Evolutionary conservation across 1,284 basidiomycete species (phyloP).

Genomic region (Leccinum fuscescens): DNA sequence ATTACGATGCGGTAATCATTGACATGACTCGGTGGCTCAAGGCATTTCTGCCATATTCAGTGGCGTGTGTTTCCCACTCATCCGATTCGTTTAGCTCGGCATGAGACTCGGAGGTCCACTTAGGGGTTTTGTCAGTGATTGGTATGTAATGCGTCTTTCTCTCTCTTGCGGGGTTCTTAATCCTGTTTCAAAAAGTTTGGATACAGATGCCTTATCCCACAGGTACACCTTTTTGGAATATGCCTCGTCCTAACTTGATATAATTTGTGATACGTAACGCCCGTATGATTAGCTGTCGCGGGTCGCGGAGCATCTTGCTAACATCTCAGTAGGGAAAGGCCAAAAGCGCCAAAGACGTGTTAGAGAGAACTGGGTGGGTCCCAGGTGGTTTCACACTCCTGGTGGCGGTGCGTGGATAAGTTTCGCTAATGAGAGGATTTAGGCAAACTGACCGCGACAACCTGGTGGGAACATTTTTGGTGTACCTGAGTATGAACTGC

Average conservation of each 20-base stretch:
- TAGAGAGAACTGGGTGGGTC: slow-evolving; percentile 61
- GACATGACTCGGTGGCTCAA: slow-evolving; percentile 53
- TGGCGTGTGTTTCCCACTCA: slow-evolving; percentile 48
- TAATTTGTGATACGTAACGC: slow-evolving; percentile 60
- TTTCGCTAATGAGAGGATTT: slow-evolving; percentile 5
- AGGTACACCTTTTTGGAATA: slow-evolving; percentile 64
- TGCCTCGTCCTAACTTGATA: slow-evolving; percentile 51
- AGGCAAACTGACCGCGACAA: slow-evolving; percentile 25
- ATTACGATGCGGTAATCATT: slow-evolving; percentile 10
- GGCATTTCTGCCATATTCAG: slow-evolving; percentile 70
- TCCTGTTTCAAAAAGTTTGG: slow-evolving; percentile 48
- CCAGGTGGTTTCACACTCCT: slow-evolving; percentile 56
- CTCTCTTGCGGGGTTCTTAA: not conserved
- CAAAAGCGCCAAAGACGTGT: slow-evolving; percentile 49
- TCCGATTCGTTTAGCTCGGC: slow-evolving; percentile 49
- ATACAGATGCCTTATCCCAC: slow-evolving; percentile 69
- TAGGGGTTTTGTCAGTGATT: slow-evolving; percentile 70
- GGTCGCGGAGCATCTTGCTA: slow-evolving; percentile 1
- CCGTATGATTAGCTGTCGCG: slow-evolving; percentile 40
- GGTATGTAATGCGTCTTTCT: slow-evolving; percentile 36
- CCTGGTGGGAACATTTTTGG: slow-evolving; percentile 60
- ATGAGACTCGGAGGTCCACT: slow-evolving; percentile 76
- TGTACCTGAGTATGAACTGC: slow-evolving; percentile 68
- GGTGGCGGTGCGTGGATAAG: slow-evolving; percentile 47
- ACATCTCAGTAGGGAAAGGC: slow-evolving; percentile 45